These are phyloP conservation scores for Lunularia cruciata DNA, from an alignment of 225 moss, liverwort and hornwort species.

Conservation along the genomic window DNA sequence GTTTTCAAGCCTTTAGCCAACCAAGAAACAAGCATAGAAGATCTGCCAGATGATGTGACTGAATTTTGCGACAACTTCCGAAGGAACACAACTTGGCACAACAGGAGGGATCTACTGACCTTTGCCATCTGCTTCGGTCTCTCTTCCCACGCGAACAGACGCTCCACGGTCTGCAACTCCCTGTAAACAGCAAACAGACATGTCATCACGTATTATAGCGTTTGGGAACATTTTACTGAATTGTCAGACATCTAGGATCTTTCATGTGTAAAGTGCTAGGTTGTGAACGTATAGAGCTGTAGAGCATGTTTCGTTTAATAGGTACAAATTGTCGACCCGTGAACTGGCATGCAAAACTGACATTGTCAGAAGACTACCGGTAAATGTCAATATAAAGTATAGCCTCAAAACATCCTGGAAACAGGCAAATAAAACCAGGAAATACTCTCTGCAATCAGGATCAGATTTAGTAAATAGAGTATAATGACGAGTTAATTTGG, in stretches of 20 bases:
- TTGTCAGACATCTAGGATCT: too few relatives aligned
- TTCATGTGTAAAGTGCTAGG: too few relatives aligned
- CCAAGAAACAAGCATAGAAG: background rate
- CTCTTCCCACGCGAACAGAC: conserved; percentile 78
- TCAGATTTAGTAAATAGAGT: background rate
- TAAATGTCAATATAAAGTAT: background rate
- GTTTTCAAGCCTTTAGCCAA: background rate
- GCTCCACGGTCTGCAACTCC: conserved; percentile 85
- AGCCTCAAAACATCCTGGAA: background rate
- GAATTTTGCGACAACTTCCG: background rate
- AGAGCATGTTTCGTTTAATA: background rate
- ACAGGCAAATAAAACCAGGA: background rate
- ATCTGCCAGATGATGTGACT: background rate
- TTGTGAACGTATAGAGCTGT: too few relatives aligned
- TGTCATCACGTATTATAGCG: background rate
- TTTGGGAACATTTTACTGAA: background rate
- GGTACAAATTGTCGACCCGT: background rate
- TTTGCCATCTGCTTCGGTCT: conserved; percentile 78
- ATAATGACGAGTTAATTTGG: background rate
- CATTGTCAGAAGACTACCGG: background rate
- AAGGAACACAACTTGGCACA: too few relatives aligned
- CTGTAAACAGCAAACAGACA: conserved; percentile 32
- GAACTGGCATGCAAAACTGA: background rate
- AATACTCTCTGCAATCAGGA: background rate
- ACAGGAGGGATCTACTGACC: conserved; percentile 21